A percentile compares a stretch with the other conserved stretches of the same genome.
These are phyloP conservation scores for Neofusicoccum kwambonambiense DNA, from an alignment of 2,329 filamentous ascomycete species.

Conservation along the genomic window DNA sequence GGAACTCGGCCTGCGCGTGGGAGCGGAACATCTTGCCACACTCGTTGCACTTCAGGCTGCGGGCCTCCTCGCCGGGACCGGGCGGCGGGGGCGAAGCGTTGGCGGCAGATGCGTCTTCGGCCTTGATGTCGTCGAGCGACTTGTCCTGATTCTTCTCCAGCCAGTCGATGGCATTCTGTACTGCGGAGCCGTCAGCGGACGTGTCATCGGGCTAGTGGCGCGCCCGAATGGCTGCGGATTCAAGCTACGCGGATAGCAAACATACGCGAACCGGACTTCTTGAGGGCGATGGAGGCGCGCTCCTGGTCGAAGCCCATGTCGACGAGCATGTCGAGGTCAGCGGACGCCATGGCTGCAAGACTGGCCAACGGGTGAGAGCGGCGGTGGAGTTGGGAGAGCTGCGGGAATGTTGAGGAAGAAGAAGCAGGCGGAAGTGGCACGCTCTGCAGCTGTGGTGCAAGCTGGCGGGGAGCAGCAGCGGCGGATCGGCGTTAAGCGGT, in stretches of 20 bases:
- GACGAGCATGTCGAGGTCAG: constrained; percentile 60
- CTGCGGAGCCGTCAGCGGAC: constrained; percentile 43
- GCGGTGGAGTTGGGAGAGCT: too few species aligned
- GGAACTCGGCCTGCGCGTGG: constrained; percentile 79
- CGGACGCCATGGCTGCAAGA: constrained; percentile 39
- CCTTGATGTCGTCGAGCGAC: constrained; percentile 74
- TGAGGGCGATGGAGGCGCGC: constrained; percentile 78
- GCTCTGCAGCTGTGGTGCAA: neutral
- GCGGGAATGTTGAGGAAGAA: neutral
- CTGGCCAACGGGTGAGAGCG: neutral
- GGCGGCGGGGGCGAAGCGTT: constrained; percentile 63
- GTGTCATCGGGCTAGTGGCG: neutral
- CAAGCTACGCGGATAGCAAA: constrained; percentile 22
- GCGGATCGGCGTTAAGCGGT: constrained; percentile 9
- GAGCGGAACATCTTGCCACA: constrained; percentile 89
- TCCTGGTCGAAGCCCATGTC: constrained; percentile 79
- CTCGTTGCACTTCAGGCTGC: constrained; percentile 88
- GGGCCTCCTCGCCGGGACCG: constrained; percentile 67
- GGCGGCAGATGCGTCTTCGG: constrained; percentile 36
- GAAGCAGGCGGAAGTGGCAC: neutral
- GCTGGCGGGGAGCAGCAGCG: constrained; percentile 1
- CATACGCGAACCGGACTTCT: constrained; percentile 77
- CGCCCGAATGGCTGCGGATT: neutral
- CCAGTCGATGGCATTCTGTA: constrained; percentile 91
- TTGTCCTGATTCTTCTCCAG: constrained; percentile 89